Base-by-base conservation (phyloP, 2,329 filamentous ascomycete species). In the Apiospora marii region DNA sequence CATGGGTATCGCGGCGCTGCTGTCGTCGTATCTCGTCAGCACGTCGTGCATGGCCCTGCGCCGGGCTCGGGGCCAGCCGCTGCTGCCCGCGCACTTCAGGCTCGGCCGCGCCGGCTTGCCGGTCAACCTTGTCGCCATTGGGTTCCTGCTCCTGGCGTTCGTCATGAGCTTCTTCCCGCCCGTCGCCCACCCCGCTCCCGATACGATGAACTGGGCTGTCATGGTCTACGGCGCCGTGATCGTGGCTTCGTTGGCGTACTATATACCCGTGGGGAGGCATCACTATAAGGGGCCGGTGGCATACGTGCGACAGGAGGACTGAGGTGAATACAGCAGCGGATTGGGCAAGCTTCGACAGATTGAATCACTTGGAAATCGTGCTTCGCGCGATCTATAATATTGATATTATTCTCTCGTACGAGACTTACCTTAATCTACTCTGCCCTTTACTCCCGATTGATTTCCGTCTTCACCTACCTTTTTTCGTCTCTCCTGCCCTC, bases 1-100 rank as follows among this genome's bases (percentile, higher is more conserved):
- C 1, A 81, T 90, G 16, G 84, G 84, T 37, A 82, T 87, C 69
- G 85, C 83, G 46, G 84, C 85, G 1, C 82, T 89, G 22, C 85
- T 89, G 68, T 83, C 84, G 27, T 87, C 86, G 24, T 89, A 89
- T 76, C 83, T 89, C 70, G 81, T 88, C 61, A 85, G 85, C 44
- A 82, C 86, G 67, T 74, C 80, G n/a, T 83, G 85, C 71, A 78
- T 88, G 7, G 79, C 87, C 69, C 82, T 81, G 73, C 81, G 84
- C 1, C 82, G 84, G 37, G 86, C 82, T 82, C 78, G 79, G 16
- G 70, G 71, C 41, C 70, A 58, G 10, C 75, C 74, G 16, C 64
- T 77, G n/a, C 73, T 76, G 13, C 72, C 70, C 2, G 74, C 75
- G 34, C 74, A 75, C 48, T 77, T 77, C 53, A 79, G 77, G 27